Percentiles rank a stretch among this genome's conserved stretches.
Conservation (phyloP, 2,329 filamentous ascomycete genomes). For the Aspergillus carbonarius region DNA sequence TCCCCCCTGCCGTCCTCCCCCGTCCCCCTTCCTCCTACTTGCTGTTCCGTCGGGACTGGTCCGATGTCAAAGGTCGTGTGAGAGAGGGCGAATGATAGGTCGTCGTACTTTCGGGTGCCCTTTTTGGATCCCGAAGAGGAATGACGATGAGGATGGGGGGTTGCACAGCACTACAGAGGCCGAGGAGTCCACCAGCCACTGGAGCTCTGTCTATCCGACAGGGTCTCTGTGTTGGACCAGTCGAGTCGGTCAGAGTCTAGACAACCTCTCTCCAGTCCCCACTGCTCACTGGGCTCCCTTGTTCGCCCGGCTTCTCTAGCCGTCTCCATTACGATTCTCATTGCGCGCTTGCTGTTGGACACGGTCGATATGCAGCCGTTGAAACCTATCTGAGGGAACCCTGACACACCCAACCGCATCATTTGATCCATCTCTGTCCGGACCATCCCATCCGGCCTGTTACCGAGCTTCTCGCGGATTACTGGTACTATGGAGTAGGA, state of each 20-base stretch:
- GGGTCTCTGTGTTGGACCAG: conserved; percentile 18
- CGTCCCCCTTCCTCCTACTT: background rate
- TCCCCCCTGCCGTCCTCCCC: background rate
- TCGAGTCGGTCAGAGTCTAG: conserved; percentile 26
- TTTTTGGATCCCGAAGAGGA: conserved; percentile 1
- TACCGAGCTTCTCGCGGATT: background rate
- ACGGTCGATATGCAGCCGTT: conserved; percentile 12
- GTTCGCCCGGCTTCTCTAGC: background rate
- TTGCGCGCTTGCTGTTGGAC: background rate
- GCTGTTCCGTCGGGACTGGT: background rate
- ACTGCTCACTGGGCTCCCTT: conserved; percentile 2
- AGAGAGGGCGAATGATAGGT: conserved; percentile 18
- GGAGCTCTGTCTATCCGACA: conserved; percentile 9
- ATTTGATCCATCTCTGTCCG: background rate
- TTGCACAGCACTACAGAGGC: conserved; percentile 4
- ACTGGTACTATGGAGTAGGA: background rate
- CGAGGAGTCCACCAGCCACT: conserved; percentile 14
- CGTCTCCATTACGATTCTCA: background rate
- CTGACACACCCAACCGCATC: background rate
- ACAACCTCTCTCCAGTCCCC: conserved; percentile 7
- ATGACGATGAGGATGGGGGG: conserved; percentile 4
- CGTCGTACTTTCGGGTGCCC: conserved; percentile 14
- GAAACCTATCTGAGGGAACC: background rate
- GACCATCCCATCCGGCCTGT: background rate
- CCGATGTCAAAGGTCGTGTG: conserved; percentile 5